Evolutionary conservation across 495 filamentous ascomycete species (phyloP), one percentile per base, ranked within the genome.

Genomic region (Hypoxylon fragiforme): DNA sequence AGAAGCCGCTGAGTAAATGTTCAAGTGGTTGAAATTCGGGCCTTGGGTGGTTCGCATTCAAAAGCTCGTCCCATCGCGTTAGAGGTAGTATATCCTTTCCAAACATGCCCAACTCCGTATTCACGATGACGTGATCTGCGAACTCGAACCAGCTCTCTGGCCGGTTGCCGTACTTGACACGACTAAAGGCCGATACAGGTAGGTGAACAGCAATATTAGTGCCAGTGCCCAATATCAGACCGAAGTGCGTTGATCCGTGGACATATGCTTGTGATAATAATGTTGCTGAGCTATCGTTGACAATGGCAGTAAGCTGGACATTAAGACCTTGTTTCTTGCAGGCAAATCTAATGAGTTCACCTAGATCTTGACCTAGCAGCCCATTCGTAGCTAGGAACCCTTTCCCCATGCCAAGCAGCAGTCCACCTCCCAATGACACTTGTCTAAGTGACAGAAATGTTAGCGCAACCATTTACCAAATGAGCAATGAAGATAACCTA

Each of bases 11-110:
- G 4, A 89, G 85, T 71, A 92, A 81, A 55, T 92, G 87, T 68
- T 95, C 90, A 21, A 92, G 79, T 0, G 90, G 90, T 58, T 94
- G 90, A 57, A 94, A 95, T 0, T 88, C 87, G 0, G 90, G 90
- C 3, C 82, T 79, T 11, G 85, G 78, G 63, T 89, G 87, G 1
- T 72, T 78, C 1, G 66, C 71, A 49, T 85, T 85, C 8, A 95
- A 72, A 22, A 75, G 63, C 9, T 71, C 55, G 57, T 95, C 90
- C 88, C 88, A 92, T 57, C 80, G 82, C 2, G 89, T 91, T 37
- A 85, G 72, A 7, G 86, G 82, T 3, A 87, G 74, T 15, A 88
- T 84, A 38, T 81, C 88, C 6, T 81, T 77, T 38, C 86, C 85
- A 37, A 87, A 85, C 82, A 95, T 92, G 42, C 88, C 87, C 71